phyloP scores from a whole-genome alignment of 1,139 yeast genomes.

The Suhomyces bokatorum region DNA sequence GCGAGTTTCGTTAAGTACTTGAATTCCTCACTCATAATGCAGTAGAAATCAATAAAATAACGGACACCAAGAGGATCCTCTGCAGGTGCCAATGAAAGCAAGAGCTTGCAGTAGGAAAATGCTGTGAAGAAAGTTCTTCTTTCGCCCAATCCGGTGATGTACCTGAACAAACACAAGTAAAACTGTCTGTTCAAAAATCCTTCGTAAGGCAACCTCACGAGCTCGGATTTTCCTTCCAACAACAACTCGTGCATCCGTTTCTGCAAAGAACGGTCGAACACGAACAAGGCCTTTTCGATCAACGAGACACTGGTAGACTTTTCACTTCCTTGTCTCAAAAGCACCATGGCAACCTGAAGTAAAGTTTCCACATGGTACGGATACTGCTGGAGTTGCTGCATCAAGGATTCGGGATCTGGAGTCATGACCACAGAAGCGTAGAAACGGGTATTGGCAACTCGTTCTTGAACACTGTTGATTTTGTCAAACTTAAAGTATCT shows the following conservation, averaged over 20 bases:
- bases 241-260: constrained; percentile 43
- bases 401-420: constrained; percentile 71
- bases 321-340: constrained; percentile 73
- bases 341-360: constrained; percentile 75
- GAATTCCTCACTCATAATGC: constrained; percentile 66
- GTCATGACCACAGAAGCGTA: constrained; percentile 65
- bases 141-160: constrained; percentile 69
- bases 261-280: constrained; percentile 63
- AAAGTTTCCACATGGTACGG: constrained; percentile 81
- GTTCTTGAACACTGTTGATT: constrained; percentile 37
- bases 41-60: constrained; percentile 78
- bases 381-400: constrained; percentile 52
- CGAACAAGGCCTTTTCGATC: constrained; percentile 74
- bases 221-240: constrained; percentile 56
- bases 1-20: constrained; percentile 59
- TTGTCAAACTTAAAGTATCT: constrained; percentile 56
- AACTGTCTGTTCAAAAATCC: constrained; percentile 75
- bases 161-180: constrained; percentile 70
- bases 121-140: constrained; percentile 80
- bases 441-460: constrained; percentile 58
- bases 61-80: constrained; percentile 87
- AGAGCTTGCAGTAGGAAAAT: constrained; percentile 66
- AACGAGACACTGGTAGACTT: constrained; percentile 69
- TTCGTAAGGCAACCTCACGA: constrained; percentile 74
- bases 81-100: constrained; percentile 68